Evolutionary conservation across 2,329 filamentous ascomycete species (phyloP), one percentile per base, ranked within the genome.

Genomic region (Neophaeococcomyces aloes): DNA sequence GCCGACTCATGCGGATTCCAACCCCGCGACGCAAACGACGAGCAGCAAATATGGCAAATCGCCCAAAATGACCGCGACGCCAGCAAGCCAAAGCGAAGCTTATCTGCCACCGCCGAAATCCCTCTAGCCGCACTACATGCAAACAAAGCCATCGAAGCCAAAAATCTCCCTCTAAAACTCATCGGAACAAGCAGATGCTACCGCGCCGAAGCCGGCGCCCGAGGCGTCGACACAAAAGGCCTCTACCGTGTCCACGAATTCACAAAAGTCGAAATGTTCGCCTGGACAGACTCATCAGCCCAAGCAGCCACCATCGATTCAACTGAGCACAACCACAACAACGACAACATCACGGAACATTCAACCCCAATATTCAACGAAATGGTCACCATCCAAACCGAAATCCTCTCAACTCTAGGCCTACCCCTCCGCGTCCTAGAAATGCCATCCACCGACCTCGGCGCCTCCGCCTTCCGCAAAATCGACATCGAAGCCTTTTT

Each of bases 241-340:
- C 69, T 98, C 1, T 98, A 96, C 65, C 82, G 91, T 21, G 91
- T 98, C 3, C 91, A 98, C 65, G 91, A 98, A 65, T 98, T 98
- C 65, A 94, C 87, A 21, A 98, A 98, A 62, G 89, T 98, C 0
- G 91, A 98, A 64, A 80, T 98, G 71, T 96, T 98, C 60, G 87
- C 83, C 0, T 98, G 91, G 91, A 83, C 86, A 3, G 56, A 72
- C 23, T 60, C 55, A 29, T n/a, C n/a, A 78, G 84, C 1, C 71
- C 77, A 25, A n/a, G 59, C 48, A 13, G 46, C 54, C 38, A 29
- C 13, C 8, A 18, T n/a, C 39, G 21, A 14, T n/a, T n/a, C n/a
- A n/a, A n/a, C n/a, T n/a, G n/a, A n/a, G n/a, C n/a, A n/a, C n/a
- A n/a, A n/a, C n/a, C n/a, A n/a, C n/a, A n/a, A n/a, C n/a, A n/a